Evolutionary conservation across 2,329 filamentous ascomycete species (phyloP).

Genomic region (Fusarium sp.): DNA sequence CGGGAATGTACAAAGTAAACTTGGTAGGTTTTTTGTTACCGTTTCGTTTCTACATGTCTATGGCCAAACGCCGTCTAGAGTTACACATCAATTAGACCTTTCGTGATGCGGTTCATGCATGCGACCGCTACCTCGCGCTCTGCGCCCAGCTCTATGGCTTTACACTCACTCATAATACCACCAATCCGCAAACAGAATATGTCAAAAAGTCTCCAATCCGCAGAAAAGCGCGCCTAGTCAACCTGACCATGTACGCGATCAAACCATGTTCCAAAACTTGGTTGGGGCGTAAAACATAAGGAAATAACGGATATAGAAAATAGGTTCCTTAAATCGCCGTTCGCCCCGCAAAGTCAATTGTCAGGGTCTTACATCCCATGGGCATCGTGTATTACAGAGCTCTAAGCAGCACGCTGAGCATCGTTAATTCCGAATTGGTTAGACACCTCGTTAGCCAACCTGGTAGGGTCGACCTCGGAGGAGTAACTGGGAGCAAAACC

Average conservation of each 20-base stretch:
- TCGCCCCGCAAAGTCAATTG: slow-evolving; percentile 45
- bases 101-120: slow-evolving; percentile 50
- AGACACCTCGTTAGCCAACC: slow-evolving; percentile 59
- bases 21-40: slow-evolving; percentile 36
- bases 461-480: slow-evolving; percentile 62
- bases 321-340: slow-evolving; percentile 46
- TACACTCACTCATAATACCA: slow-evolving; percentile 48
- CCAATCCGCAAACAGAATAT: slow-evolving; percentile 44
- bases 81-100: slow-evolving; percentile 54
- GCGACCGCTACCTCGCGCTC: slow-evolving; percentile 48
- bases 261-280: slow-evolving; percentile 35
- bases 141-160: slow-evolving; percentile 52
- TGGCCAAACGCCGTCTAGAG: slow-evolving; percentile 54
- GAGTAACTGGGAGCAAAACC: slow-evolving; percentile 70
- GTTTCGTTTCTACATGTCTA: slow-evolving; percentile 54
- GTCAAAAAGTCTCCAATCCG: slow-evolving; percentile 47
- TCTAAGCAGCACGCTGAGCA: slow-evolving; percentile 28
- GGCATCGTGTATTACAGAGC: slow-evolving; percentile 25
- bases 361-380: slow-evolving; percentile 32
- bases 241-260: slow-evolving; percentile 41
- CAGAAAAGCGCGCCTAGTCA: slow-evolving; percentile 39
- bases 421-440: slow-evolving; percentile 58
- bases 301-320: slow-evolving; percentile 39
- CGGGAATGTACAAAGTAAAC: neutral
- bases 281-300: slow-evolving; percentile 35